These are phyloP conservation scores for Elsinoe fawcettii DNA, from an alignment of 2,329 filamentous ascomycete genomes.

Conservation along the genomic window DNA sequence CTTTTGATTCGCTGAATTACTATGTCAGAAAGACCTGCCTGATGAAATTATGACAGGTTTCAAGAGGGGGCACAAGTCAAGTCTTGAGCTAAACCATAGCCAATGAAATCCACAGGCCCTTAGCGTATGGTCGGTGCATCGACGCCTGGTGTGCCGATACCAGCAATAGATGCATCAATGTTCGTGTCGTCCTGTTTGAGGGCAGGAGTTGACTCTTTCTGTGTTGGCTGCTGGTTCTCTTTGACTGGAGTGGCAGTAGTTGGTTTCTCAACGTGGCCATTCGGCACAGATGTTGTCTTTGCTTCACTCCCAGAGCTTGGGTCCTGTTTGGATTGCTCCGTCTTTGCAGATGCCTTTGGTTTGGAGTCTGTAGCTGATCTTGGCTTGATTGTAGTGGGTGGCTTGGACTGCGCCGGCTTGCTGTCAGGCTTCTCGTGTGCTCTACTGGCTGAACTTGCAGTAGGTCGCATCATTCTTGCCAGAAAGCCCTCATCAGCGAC, in stretches of 20 bases:
- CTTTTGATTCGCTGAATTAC: slow-evolving; percentile 13
- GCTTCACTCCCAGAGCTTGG: neutral
- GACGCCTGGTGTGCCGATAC: slow-evolving; percentile 1
- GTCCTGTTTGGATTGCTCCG: neutral
- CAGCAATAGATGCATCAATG: slow-evolving; percentile 12
- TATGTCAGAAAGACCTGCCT: slow-evolving; percentile 4
- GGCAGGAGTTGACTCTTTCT: neutral
- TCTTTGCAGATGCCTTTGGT: neutral
- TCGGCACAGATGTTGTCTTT: neutral
- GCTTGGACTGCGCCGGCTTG: slow-evolving; percentile 21
- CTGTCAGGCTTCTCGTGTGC: slow-evolving; percentile 52
- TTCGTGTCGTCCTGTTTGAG: slow-evolving; percentile 3
- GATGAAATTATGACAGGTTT: neutral
- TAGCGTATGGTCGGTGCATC: slow-evolving; percentile 4
- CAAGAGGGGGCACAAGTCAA: neutral
- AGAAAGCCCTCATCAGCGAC: slow-evolving; percentile 64
- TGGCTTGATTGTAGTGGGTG: slow-evolving; percentile 16
- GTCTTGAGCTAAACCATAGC: neutral
- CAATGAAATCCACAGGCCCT: neutral
- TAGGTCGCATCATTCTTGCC: slow-evolving; percentile 75
- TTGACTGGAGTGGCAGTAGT: neutral
- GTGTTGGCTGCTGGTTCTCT: neutral
- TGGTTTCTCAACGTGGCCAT: neutral
- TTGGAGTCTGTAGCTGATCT: slow-evolving; percentile 1
- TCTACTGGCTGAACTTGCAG: slow-evolving; percentile 61